Evolutionary conservation across 1,139 yeast genomes (phyloP), one percentile per base, ranked within the genome.

Genomic region (Geotrichum candidum): DNA sequence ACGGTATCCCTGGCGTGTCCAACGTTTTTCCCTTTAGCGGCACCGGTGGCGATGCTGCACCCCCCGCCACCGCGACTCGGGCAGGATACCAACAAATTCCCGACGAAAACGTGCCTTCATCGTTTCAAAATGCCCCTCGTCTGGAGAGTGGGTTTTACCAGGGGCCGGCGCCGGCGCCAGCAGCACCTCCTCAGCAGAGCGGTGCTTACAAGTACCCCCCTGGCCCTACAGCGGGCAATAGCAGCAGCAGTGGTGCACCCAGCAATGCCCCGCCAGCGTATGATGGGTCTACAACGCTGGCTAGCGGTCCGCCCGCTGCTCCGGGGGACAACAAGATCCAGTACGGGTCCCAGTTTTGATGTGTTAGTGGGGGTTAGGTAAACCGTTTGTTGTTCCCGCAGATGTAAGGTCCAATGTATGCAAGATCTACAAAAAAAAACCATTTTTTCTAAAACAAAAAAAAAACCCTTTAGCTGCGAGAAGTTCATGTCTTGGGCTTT

Each of bases 1-100:
- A 90, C 1, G 91, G 91, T 9, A 80, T 86, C 65, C 82, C 72
- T 11, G 41, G 33, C 13, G 56, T 63, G 41, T 23, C 60, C 7
- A 61, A 63, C 29, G 33, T 51, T 55, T 15, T 57, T 13, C 57
- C 54, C 6, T 27, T 25, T 29, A 35, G 31, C 13, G 51, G 54
- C 50, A 38, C 33, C 2, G 59, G 58, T 10, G 25, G 35, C 33
- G 22, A 13, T 46, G 54, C 29, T 18, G 56, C 15, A 4, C 15
- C 45, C 10, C 13, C 45, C 15, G 15, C n/a, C 45, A 10, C n/a
- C 15, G 15, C 45, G 15, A 35, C 27, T 10, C 54, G 22, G 10
- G 4, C 22, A 18, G 57, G 35, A 38, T 61, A 60, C 29, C 60
- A 53, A 38, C 60, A 60, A 35, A 56, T 59, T 15, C 29, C 52